Evolutionary conservation across 2,329 filamentous ascomycete species (phyloP).

Genomic region (Arthrobotrys megalospora): DNA sequence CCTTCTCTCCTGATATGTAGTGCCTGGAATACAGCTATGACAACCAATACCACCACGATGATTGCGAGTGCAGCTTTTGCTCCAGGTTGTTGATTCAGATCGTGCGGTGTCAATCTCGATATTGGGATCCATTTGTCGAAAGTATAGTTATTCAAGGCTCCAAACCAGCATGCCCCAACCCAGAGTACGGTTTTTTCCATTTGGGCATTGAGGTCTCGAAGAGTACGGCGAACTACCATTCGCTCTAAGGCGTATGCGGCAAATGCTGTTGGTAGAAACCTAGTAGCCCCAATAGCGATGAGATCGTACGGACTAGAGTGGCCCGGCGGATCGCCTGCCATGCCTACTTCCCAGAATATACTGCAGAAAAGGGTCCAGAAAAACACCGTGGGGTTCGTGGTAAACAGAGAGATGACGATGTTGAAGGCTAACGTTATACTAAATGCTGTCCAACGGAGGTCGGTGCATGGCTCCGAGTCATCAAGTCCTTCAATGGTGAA

Average conservation of each 20-base stretch:
- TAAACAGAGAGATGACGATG: slow-evolving; percentile 83
- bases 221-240: slow-evolving; percentile 81
- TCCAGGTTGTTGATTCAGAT: slow-evolving; percentile 89
- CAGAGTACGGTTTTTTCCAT: slow-evolving; percentile 91
- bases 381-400: slow-evolving; percentile 82
- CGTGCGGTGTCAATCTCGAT: slow-evolving; percentile 88
- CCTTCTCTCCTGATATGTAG: slow-evolving; percentile 90
- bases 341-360: slow-evolving; percentile 89
- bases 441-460: slow-evolving; percentile 87
- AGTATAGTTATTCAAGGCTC: slow-evolving; percentile 93
- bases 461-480: slow-evolving; percentile 73
- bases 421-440: slow-evolving; percentile 86
- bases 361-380: slow-evolving; percentile 87
- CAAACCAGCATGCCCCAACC: slow-evolving; percentile 91
- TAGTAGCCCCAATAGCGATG: slow-evolving; percentile 82
- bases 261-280: slow-evolving; percentile 89
- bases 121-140: slow-evolving; percentile 91
- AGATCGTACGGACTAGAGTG: slow-evolving; percentile 78
- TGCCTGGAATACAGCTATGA: slow-evolving; percentile 81
- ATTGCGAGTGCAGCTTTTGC: slow-evolving; percentile 85
- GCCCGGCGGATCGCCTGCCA: slow-evolving; percentile 88
- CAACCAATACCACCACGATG: slow-evolving; percentile 79
- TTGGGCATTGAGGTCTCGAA: slow-evolving; percentile 82
- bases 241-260: slow-evolving; percentile 89
- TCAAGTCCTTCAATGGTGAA: slow-evolving; percentile 84